Base-by-base conservation (phyloP, 441 rosid species). In the Hura crepitans region DNA sequence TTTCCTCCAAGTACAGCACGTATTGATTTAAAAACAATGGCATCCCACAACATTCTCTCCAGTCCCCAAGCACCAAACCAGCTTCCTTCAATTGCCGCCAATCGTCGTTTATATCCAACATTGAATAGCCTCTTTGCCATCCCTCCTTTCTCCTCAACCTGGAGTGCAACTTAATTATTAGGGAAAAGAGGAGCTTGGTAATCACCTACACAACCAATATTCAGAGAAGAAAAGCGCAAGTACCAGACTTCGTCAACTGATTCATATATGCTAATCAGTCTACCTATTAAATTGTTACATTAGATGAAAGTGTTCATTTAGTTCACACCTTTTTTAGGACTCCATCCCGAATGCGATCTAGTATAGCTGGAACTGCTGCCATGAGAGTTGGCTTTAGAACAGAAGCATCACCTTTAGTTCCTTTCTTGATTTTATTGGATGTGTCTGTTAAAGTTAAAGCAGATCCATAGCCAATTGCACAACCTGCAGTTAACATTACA, bases 321-420 rank as follows among this genome's bases (percentile, higher is more conserved):
- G n/a, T n/a, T 75, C 83, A 57, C 69, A 78, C 99, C 94, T 92
- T 92, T 84, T 90, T 95, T 60, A 86, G 84, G 57, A 95, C 99
- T 60, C 99, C 98, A 80, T 90, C 98, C 68, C 91, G 89, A 75
- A 95, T 95, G 68, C 98, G 97, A 71, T 95, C 97, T 61, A 95
- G 97, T 77, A 95, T 89, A 74, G 99, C 99, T 66, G 98, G 99
- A 76, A 95, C 99, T 74, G 99, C 90, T 59, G 99, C 84, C 99
- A 95, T 87, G 59, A 95, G 71, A 18, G 99, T 92, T 62, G 99
- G 97, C 76, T 81, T 82, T 71, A 92, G 80, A 30, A 77, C 85
- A 8, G 91, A 71, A 53, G 92, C 98, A 80, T 95, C 99, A 71
- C 97, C 99, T 61, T 85, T 84, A 22, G 98, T 90, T 75, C 98